These are phyloP conservation scores for Candida boidinii DNA, from an alignment of 805 yeast species.

Conservation along the genomic window DNA sequence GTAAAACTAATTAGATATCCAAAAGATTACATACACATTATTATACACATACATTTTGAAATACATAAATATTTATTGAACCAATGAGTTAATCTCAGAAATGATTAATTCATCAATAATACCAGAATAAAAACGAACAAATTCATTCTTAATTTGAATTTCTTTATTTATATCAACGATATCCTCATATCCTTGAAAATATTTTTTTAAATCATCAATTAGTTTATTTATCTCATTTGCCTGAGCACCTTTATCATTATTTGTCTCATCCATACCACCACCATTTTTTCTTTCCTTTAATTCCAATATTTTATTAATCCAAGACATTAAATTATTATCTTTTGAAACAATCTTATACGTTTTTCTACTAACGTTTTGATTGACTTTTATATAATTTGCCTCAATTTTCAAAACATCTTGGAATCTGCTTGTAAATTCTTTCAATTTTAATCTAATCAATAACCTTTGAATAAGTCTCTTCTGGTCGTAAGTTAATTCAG, in stretches of 20 bases:
- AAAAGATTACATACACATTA: too few species aligned
- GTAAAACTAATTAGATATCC: too few species aligned
- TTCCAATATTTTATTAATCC: constrained; percentile 21
- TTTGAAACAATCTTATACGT: constrained; percentile 32
- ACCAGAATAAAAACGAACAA: not conserved
- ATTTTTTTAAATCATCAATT: constrained; percentile 7
- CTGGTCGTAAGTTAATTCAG: constrained; percentile 26
- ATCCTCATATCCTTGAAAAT: not conserved
- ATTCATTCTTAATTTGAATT: not conserved
- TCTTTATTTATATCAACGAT: not conserved
- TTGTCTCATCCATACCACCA: constrained; percentile 9
- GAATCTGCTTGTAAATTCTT: constrained; percentile 28
- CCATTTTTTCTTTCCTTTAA: constrained; percentile 20
- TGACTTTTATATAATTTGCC: constrained; percentile 45
- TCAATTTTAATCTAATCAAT: constrained; percentile 43
- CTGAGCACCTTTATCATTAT: too few species aligned
- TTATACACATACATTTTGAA: too few species aligned
- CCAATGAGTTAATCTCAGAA: too few species aligned
- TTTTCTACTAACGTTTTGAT: constrained; percentile 52
- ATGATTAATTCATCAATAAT: constrained; percentile 1
- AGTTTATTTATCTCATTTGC: constrained; percentile 6
- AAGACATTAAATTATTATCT: constrained; percentile 10
- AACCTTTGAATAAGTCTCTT: constrained; percentile 49
- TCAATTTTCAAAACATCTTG: too few species aligned
- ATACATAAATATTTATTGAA: too few species aligned